A percentile compares a stretch with the other conserved stretches of the same genome.
These are phyloP conservation scores for Eutypa lata DNA, from an alignment of 2,329 filamentous ascomycete species.

Conservation along the genomic window DNA sequence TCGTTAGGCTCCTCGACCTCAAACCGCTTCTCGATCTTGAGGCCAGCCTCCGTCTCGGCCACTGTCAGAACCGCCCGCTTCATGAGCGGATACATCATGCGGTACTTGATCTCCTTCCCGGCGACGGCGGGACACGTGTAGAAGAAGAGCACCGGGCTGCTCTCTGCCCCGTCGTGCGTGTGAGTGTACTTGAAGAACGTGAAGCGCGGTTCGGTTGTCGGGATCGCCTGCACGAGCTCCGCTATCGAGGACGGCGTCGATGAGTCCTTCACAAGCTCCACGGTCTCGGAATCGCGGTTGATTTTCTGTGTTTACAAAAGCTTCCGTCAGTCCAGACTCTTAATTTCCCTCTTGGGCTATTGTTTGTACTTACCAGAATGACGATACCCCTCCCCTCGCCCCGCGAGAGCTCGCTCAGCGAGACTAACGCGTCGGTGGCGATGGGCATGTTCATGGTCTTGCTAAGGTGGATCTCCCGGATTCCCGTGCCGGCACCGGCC, in stretches of 20 bases:
- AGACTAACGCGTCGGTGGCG: constrained; percentile 60
- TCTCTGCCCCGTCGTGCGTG: constrained; percentile 48
- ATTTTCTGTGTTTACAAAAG: constrained; percentile 56
- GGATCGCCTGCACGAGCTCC: constrained; percentile 59
- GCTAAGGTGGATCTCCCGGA: constrained; percentile 57
- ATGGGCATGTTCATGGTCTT: constrained; percentile 57
- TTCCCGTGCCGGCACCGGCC: constrained; percentile 65
- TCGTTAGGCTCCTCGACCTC: constrained; percentile 67
- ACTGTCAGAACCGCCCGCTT: constrained; percentile 64
- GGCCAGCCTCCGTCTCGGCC: constrained; percentile 62
- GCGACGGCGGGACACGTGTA: constrained; percentile 73
- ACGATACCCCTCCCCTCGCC: constrained; percentile 53
- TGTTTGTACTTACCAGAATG: constrained; percentile 56
- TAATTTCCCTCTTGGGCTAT: neutral
- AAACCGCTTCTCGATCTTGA: constrained; percentile 68
- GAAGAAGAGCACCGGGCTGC: constrained; percentile 69
- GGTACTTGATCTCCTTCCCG: constrained; percentile 70
- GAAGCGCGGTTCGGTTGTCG: constrained; percentile 68
- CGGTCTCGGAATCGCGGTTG: constrained; percentile 65
- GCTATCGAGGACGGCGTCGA: constrained; percentile 51
- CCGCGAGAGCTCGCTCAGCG: constrained; percentile 56
- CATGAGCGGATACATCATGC: constrained; percentile 79
- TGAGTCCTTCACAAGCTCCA: constrained; percentile 60
- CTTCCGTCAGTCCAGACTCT: neutral
- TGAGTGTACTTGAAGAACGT: constrained; percentile 71